Evolutionary conservation across 768 basidiomycete genomes (phyloP), one percentile per base, ranked within the genome.

Genomic region (Pulveroboletus frians): DNA sequence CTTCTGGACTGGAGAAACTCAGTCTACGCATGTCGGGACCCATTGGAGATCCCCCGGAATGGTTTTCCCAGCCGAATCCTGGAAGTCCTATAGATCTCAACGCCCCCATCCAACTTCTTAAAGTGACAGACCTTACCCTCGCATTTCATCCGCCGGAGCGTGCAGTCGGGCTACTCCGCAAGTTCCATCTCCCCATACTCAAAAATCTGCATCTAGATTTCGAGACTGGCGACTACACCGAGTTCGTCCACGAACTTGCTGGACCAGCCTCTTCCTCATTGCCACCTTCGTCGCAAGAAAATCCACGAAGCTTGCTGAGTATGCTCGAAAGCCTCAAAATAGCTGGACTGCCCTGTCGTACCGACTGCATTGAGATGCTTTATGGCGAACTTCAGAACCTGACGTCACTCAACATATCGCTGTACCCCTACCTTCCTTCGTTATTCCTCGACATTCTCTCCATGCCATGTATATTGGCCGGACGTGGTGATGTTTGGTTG

Each of bases 21-120:
- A 72, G 71, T 3, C 69, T 89, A 9, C 72, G 70, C 32, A 58
- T 71, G 39, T 85, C 86, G 9, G 83, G 85, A 1, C 84, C 87
- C 11, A 60, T 66, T 2, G 75, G 70, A 31, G 51, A 60, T 14
- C 70, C 71, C 9, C 57, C 65, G 8, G 64, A 69, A 9, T 77
- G 75, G 75, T 26, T 50, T 37, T 42, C 50, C 14, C 58, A 56
- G 32, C 51, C 56, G 10, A 48, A 50, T 9, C 46, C 52, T 6
- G 52, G 47, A 20, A 45, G 63, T 38, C 42, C 58, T 9, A 55
- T 50, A 6, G 57, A 63, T 17, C 69, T 68, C 50, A 61, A 66
- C 15, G 47, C 53, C 17, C 60, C 67, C 6, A 57, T 77, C 37
- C 49, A 51, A 32, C 50, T 68, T n/a, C 58, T 15, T 8, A 59